Base-by-base conservation (phyloP, 139 green algal genomes). In the Volvox reticuliferus region DNA sequence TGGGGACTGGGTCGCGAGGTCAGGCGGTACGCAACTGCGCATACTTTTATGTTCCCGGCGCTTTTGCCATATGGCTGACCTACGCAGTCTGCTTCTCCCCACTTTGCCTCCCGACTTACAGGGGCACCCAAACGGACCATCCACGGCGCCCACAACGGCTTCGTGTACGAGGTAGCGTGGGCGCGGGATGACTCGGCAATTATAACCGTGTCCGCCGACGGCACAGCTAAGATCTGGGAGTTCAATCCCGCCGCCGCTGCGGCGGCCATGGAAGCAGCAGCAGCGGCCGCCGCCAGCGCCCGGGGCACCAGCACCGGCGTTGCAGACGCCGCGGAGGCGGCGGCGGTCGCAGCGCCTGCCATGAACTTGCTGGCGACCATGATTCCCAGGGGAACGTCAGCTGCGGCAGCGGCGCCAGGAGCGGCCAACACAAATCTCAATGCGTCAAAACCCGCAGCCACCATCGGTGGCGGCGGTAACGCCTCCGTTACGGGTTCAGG, bases 91-190 rank as follows among this genome's bases (percentile, higher is more conserved):
- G 5, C 44, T 28, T 73, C 65, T 73, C 65, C 12, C 24, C 65
- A 24, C 62, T 28, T 73, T 73, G 21, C 65, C 65, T 16, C 65
- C 6, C 71, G 71, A 33, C 71, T 32, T 35, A 26, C 84, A 89
- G 85, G 85, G 19, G 69, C 85, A 13, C 2, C 90, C 9, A 63
- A 83, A 6, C 20, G 19, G 9, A 91, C 87, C 63, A 44, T 94
- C 30, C 68, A 68, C 19, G 76, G 69, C 73, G 68, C 32, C 9
- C 89, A 94, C 68, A 69, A 76, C 33, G 91, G 86, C 37, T 89
- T 88, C n/a, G 90, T 95, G 80, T 94, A 96, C 88, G 79, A 87
- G 73, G 67, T 96, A 13, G 80, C 65, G 2, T 96, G 94, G 94
- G 82, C 88, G 0, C 37, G n/a, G 0, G 92, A 95, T 28, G 92